Evolutionary conservation across 495 filamentous ascomycete genomes (phyloP), one percentile per base, ranked within the genome.

Genomic region (Penicillium steckii): DNA sequence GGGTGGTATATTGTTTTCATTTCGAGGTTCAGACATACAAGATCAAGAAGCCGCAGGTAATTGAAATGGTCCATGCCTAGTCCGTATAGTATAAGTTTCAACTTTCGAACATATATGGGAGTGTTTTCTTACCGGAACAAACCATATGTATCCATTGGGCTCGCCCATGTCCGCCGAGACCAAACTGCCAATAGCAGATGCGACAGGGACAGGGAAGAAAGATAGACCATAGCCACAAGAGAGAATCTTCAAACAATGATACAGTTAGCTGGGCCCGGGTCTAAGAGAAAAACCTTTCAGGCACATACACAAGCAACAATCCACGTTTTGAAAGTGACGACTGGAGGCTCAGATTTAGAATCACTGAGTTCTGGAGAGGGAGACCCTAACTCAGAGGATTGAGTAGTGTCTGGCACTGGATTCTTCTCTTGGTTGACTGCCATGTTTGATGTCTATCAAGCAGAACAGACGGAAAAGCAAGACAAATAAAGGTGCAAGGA

Each of bases 161-260:
- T 62, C 52, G 9, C 59, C 62, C 52, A 65, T 50, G 22, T 62
- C 62, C 7, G 58, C 48, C 2, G 62, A 61, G 40, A 65, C 22
- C 23, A 43, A 17, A 10, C 37, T 52, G 6, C 58, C 56, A 46
- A 62, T 65, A 3, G 62, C 55, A 18, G 59, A 35, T 21, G 59
- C 40, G 8, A 57, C 50, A 6, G 62, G 62, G 2, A 65, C 32
- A 12, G 59, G 58, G 52, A 52, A 65, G 48, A 65, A 65, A 4
- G 62, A 65, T 0, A 65, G 55, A 38, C 62, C 62, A 55, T 65
- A 65, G 10, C 55, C 59, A n/a, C 62, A 65, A 12, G 62, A 62
- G 1, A 65, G 50, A 38, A 65, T 60, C 62, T 65, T 7, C 0
- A 42, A 43, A 37, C 30, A 40, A 29, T 59, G 2, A 41, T 24